phyloP scores from a whole-genome alignment of 169 alveolate genomes.

The Babesia ovis region DNA sequence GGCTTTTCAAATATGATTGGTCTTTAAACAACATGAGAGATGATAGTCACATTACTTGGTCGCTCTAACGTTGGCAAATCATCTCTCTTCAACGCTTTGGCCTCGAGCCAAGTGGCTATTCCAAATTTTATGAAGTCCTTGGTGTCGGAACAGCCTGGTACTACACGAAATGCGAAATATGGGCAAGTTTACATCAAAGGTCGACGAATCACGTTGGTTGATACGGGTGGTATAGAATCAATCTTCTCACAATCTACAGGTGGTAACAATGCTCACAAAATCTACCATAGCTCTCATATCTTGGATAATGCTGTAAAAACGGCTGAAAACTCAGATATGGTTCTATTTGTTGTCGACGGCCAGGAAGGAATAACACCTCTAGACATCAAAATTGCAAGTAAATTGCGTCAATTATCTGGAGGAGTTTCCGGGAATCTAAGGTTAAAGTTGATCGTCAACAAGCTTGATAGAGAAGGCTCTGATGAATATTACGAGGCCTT shows the following conservation, averaged over 20 bases:
- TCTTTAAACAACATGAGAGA: too few relatives aligned
- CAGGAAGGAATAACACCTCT: conserved; percentile 76
- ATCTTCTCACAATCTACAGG: conserved; percentile 16
- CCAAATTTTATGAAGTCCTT: conserved; percentile 50
- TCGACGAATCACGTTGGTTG: conserved; percentile 69
- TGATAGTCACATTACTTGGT: conserved; percentile 73
- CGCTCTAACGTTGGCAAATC: conserved; percentile 82
- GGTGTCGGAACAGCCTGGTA: conserved; percentile 59
- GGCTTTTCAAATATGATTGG: too few relatives aligned
- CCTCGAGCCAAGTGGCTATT: conserved; percentile 33
- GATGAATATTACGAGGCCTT: conserved; percentile 54
- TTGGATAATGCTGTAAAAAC: conserved; percentile 64
- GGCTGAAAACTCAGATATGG: conserved; percentile 67
- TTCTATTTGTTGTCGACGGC: conserved; percentile 77
- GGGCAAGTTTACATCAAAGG: conserved; percentile 73
- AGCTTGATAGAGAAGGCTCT: conserved; percentile 57
- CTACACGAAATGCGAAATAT: conserved; percentile 71
- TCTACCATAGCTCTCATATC: neutral
- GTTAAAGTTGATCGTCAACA: conserved; percentile 43
- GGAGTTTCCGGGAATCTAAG: conserved; percentile 18
- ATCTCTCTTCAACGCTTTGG: conserved; percentile 72
- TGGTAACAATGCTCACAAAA: neutral
- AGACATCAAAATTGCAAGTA: conserved; percentile 67
- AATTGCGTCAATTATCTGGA: conserved; percentile 46
- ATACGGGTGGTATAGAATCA: conserved; percentile 76